Conservation (phyloP, 768 basidiomycete species). For the Phanerodontia chrysosporium region DNA sequence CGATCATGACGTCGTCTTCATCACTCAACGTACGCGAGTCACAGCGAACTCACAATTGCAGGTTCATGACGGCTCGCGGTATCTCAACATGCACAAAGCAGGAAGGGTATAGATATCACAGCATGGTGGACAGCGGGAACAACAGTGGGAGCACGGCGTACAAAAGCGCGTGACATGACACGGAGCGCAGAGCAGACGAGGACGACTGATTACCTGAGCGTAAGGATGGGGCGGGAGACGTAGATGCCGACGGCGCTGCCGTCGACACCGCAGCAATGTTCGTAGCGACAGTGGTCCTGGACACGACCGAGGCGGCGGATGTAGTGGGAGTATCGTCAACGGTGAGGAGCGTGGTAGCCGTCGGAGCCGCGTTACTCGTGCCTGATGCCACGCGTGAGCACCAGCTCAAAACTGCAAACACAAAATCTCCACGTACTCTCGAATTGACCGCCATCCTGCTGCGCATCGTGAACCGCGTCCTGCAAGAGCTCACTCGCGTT, state of each 20-base stretch:
- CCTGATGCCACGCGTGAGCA: slow-evolving; percentile 1
- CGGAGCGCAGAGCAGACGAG: background rate
- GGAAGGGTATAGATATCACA: slow-evolving; percentile 14
- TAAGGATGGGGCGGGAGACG: background rate
- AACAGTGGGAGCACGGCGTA: slow-evolving; percentile 1
- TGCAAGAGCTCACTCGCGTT: slow-evolving; percentile 44
- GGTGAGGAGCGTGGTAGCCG: slow-evolving; percentile 6
- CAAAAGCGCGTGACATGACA: background rate
- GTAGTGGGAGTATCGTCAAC: background rate
- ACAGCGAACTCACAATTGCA: no score
- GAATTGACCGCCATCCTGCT: slow-evolving; percentile 20
- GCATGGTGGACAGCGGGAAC: background rate
- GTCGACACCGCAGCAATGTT: background rate
- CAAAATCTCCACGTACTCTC: slow-evolving; percentile 3
- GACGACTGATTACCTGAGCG: background rate
- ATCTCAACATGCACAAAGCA: no score
- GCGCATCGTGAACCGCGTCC: slow-evolving; percentile 31
- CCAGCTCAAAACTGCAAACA: no score
- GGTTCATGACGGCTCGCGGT: no score
- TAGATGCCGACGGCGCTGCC: background rate
- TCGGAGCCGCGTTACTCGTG: slow-evolving; percentile 8
- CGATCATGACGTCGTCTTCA: no score
- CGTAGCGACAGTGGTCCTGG: background rate
- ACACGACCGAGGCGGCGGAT: slow-evolving; percentile 3
- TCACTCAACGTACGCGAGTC: no score